Percentiles rank a stretch among this genome's conserved stretches.
Evolutionary conservation across 2,329 filamentous ascomycete genomes (phyloP).

Genomic region (Trichoderma hamatum): DNA sequence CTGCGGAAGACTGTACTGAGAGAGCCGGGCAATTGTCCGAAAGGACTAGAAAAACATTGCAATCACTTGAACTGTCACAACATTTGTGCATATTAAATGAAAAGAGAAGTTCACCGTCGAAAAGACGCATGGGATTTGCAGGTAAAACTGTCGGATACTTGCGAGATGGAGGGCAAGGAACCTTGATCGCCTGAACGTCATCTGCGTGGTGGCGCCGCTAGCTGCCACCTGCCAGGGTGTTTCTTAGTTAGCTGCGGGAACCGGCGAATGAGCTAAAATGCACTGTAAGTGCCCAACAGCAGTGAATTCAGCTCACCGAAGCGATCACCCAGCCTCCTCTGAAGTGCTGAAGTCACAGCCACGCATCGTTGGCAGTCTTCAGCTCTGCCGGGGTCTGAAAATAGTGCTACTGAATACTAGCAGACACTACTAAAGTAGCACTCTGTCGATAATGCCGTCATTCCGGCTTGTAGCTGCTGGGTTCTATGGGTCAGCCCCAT

Average conservation of each 20-base stretch:
- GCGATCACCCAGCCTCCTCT: neutral
- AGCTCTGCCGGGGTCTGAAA: conserved; percentile 18
- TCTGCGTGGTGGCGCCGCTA: neutral
- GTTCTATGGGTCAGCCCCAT: no score
- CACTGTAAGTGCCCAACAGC: neutral
- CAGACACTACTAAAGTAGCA: neutral
- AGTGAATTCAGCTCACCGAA: neutral
- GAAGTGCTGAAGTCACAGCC: neutral
- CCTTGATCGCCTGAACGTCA: neutral
- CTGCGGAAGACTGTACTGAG: neutral
- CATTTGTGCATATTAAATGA: no score
- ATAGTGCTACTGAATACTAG: neutral
- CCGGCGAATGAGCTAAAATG: neutral
- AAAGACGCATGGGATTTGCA: neutral
- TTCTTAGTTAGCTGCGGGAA: conserved; percentile 2
- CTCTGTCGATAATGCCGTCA: neutral
- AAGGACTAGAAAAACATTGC: neutral
- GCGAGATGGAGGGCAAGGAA: neutral
- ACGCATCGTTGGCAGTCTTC: neutral
- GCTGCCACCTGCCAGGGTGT: conserved; percentile 10
- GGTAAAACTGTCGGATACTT: neutral
- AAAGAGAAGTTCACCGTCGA: neutral
- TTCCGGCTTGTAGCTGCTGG: neutral
- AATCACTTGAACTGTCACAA: neutral
- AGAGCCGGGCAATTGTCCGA: neutral